Evolutionary conservation across 2,329 filamentous ascomycete species (phyloP), one percentile per base, ranked within the genome.

Genomic region (Talaromyces rugulosus): DNA sequence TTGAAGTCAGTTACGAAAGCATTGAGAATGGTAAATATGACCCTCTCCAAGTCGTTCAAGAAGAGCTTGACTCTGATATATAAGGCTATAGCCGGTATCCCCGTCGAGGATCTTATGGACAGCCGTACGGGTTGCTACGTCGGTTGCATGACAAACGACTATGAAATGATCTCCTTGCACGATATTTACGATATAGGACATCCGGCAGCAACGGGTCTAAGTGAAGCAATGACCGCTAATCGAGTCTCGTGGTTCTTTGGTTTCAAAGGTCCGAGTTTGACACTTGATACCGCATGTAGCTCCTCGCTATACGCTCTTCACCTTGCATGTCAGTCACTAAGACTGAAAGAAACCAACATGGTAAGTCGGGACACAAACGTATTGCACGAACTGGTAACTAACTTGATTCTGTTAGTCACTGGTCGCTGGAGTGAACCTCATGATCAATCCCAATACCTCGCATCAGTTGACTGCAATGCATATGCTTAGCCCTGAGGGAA

Each of bases 361-460:
- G 75, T 76, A 6, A 31, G 33, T 11, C 9, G 33, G 33, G 33
- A 34, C 33, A 34, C 33, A 34, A 2, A 34, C 2, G 2, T 2
- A 3, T 34, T 11, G 1, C 33, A 11, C 33, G 33, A 34, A 34
- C 33, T 34, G 33, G 12, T 11, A 34, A 11, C 33, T 34, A 11
- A 34, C 33, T 34, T 34, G 33, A 34, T 11, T 1, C n/a, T 11
- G 33, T 8, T 34, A 34, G 33, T 34, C 33, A 4, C 33, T 80
- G 8, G 76, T 78, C 5, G 74, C 70, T 14, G 76, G 77, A 2
- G 69, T 69, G 1, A 78, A 73, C 51, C 63, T 79, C 4, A 73
- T 79, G n/a, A 59, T 76, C 9, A 68, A 67, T 5, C 76, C 75
- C 0, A 64, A 62, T 3, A 68, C 71, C 44, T 50, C 33, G 12